A percentile compares a stretch with the other conserved stretches of the same genome.
phyloP scores from a whole-genome alignment of 345 rosid genomes.

The Zanthoxylum bungeanum region DNA sequence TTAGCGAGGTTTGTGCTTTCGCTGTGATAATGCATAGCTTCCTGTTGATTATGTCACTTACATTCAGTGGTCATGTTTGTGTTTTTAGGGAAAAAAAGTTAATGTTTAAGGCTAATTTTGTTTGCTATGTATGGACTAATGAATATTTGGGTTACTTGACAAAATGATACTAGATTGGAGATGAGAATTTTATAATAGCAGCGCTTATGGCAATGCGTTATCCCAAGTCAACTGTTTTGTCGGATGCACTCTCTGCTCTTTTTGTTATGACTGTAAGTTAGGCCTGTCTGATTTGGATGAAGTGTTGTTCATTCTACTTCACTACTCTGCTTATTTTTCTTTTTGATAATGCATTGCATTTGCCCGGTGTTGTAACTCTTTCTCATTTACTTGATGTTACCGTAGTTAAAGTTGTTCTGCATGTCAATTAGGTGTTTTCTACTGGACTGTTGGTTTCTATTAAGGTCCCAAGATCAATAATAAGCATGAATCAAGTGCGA shows the following conservation, averaged over 20 bases:
- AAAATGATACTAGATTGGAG: constrained; percentile 79
- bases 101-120: neutral
- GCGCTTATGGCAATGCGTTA: constrained; percentile 99
- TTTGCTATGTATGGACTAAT: constrained; percentile 4
- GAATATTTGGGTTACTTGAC: constrained; percentile 6
- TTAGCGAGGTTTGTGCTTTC: constrained; percentile 76
- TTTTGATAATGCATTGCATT: constrained; percentile 10
- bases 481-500: no score
- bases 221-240: constrained; percentile 86
- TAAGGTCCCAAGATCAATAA: no score
- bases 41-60: neutral
- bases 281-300: neutral
- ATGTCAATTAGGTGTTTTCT: constrained; percentile 75
- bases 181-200: constrained; percentile 98
- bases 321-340: neutral
- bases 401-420: constrained; percentile 19
- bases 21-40: neutral
- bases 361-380: neutral
- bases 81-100: neutral
- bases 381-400: constrained; percentile 13
- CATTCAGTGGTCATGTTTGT: neutral
- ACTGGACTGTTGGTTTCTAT: no score
- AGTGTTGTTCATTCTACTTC: neutral
- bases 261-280: constrained; percentile 93
- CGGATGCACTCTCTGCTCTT: constrained; percentile 93